These are phyloP conservation scores for Knoxdaviesia capensis DNA, from an alignment of 2,329 filamentous ascomycete genomes.

Conservation along the genomic window DNA sequence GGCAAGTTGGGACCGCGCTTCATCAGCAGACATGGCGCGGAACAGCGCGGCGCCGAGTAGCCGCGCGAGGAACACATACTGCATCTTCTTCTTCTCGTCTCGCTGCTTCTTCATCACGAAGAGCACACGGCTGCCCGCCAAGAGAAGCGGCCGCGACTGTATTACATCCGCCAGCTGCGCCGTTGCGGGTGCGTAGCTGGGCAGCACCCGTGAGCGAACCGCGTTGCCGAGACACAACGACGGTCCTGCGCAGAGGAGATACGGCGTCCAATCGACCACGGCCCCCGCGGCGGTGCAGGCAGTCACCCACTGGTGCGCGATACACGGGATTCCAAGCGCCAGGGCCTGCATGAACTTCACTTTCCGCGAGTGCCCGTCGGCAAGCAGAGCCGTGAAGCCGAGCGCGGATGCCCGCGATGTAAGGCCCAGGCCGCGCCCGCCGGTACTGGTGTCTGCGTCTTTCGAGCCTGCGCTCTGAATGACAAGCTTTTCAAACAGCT, in stretches of 20 bases:
- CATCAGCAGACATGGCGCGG: constrained; percentile 41
- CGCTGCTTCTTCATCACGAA: constrained; percentile 46
- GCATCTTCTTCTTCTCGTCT: constrained; percentile 43
- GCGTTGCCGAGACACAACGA: constrained; percentile 59
- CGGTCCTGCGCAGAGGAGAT: constrained; percentile 69
- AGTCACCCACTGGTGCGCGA: constrained; percentile 64
- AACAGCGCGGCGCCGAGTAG: constrained; percentile 56
- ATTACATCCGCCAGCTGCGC: constrained; percentile 39
- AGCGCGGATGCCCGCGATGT: constrained; percentile 28
- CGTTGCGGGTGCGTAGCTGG: constrained; percentile 34
- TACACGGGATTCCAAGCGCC: constrained; percentile 69
- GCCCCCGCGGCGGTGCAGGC: constrained; percentile 42
- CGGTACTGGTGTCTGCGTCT: neutral
- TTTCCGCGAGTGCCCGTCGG: constrained; percentile 68
- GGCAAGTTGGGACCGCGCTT: constrained; percentile 39
- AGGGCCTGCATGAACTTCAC: constrained; percentile 90
- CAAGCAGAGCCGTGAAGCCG: constrained; percentile 70
- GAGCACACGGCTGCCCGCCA: constrained; percentile 46
- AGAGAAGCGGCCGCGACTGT: constrained; percentile 35
- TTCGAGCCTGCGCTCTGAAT: neutral
- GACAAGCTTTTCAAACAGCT: constrained; percentile 41
- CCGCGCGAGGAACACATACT: constrained; percentile 63
- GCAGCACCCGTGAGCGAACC: constrained; percentile 51
- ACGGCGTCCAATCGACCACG: constrained; percentile 57
- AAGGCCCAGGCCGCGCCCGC: constrained; percentile 23